phyloP scores from a whole-genome alignment of 768 basidiomycete genomes.

The Crucibulum laeve region DNA sequence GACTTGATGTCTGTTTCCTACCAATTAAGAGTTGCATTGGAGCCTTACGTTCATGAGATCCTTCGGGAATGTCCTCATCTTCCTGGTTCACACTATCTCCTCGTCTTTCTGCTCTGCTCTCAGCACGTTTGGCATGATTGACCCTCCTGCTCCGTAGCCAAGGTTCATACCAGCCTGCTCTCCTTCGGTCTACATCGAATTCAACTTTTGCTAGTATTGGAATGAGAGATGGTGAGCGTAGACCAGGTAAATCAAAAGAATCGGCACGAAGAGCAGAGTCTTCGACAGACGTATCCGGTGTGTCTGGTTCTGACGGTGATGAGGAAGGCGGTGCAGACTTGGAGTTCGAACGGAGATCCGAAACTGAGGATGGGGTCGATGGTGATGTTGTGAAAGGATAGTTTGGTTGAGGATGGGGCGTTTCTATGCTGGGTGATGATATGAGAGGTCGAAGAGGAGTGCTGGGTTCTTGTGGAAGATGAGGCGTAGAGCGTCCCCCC shows the following conservation, averaged over 20 bases:
- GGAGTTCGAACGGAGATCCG: slow-evolving; percentile 40
- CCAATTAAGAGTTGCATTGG: slow-evolving; percentile 52
- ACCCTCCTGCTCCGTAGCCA: slow-evolving; percentile 68
- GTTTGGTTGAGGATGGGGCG: slow-evolving; percentile 27
- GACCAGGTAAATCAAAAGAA: slow-evolving; percentile 62
- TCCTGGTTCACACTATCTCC: slow-evolving; percentile 13
- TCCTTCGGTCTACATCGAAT: slow-evolving; percentile 84
- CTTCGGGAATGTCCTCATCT: slow-evolving; percentile 10
- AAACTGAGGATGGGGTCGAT: slow-evolving; percentile 50
- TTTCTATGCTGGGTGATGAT: slow-evolving; percentile 34
- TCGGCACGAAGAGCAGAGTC: slow-evolving; percentile 34
- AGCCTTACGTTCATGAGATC: slow-evolving; percentile 19
- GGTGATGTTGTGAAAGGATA: slow-evolving; percentile 42
- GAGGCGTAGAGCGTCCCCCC: slow-evolving; percentile 36
- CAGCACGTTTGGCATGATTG: slow-evolving; percentile 56
- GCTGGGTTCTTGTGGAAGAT: slow-evolving; percentile 27
- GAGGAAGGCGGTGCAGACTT: slow-evolving; percentile 48
- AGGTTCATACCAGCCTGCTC: slow-evolving; percentile 82
- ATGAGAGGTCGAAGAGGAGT: slow-evolving; percentile 41
- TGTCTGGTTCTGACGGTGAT: slow-evolving; percentile 40
- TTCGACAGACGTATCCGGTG: slow-evolving; percentile 49
- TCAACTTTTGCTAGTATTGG: slow-evolving; percentile 92
- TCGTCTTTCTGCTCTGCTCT: slow-evolving; percentile 27
- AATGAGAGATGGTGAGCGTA: slow-evolving; percentile 59
- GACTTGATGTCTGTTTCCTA: slow-evolving; percentile 38